phyloP scores from a whole-genome alignment of 2,329 filamentous ascomycete genomes.

The Pseudogymnoascus sp. region DNA sequence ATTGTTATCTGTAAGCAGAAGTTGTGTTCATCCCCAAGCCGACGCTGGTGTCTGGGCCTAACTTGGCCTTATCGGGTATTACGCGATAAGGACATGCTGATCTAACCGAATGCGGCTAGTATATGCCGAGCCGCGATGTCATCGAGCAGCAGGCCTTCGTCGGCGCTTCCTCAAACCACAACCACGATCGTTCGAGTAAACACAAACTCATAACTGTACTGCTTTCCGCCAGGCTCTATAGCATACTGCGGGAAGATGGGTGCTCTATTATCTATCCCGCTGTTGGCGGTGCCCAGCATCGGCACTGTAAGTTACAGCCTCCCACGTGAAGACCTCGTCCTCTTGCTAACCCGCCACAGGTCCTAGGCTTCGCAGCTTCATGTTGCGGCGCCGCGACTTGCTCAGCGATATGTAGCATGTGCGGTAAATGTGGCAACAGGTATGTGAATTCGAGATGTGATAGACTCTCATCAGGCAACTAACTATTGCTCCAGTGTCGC shows the following conservation, averaged over 20 bases:
- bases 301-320: conserved; percentile 61
- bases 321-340: not conserved
- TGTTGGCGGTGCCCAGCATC: conserved; percentile 79
- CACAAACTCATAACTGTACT: not conserved
- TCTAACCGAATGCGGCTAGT: not conserved
- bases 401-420: conserved; percentile 90
- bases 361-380: conserved; percentile 72
- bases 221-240: not conserved
- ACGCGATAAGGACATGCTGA: not conserved
- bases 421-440: conserved; percentile 96
- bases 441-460: conserved; percentile 30
- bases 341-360: conserved; percentile 36
- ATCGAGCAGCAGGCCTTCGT: not conserved
- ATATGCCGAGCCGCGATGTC: not conserved
- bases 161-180: conserved; percentile 6
- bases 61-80: conserved; percentile 8
- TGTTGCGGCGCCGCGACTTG: conserved; percentile 97
- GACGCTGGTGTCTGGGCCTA: not conserved
- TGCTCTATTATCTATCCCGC: conserved; percentile 78
- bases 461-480: conserved; percentile 13
- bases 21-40: not conserved
- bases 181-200: conserved; percentile 1
- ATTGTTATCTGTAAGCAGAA: not conserved
- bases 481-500: conserved; percentile 58
- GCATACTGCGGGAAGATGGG: conserved; percentile 55